Percentiles rank a stretch among this genome's conserved stretches.
These are phyloP conservation scores for Annulohypoxylon bovei DNA, from an alignment of 495 filamentous ascomycete genomes.

Conservation along the genomic window DNA sequence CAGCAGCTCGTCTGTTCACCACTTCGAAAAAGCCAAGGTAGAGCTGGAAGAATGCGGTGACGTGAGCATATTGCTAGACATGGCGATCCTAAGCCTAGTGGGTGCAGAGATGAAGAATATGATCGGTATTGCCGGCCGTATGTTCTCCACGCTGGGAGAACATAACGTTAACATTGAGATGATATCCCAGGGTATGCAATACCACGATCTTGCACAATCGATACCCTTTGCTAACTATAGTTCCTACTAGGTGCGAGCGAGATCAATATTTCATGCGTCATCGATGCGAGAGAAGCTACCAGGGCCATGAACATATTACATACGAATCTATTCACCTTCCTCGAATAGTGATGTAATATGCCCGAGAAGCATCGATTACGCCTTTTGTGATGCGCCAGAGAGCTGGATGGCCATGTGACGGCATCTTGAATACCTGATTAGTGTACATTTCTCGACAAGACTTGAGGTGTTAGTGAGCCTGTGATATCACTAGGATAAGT, in stretches of 20 bases:
- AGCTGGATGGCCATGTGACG: background rate
- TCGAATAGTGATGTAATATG: constrained; percentile 50
- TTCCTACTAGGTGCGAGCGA: constrained; percentile 89
- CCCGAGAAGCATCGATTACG: background rate
- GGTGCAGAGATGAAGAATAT: constrained; percentile 96
- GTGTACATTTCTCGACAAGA: background rate
- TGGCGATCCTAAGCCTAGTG: constrained; percentile 92
- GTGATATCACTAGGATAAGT: background rate
- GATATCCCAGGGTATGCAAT: constrained; percentile 87
- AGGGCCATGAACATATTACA: constrained; percentile 95
- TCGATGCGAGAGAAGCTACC: constrained; percentile 87
- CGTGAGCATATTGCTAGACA: constrained; percentile 83
- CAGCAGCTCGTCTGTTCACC: constrained; percentile 69
- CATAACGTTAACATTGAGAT: constrained; percentile 94
- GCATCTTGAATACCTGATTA: background rate
- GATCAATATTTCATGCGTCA: constrained; percentile 98
- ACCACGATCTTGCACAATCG: background rate
- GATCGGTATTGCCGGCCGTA: constrained; percentile 86
- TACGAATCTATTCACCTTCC: constrained; percentile 83
- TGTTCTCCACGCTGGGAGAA: constrained; percentile 90
- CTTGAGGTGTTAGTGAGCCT: background rate
- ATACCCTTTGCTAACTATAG: constrained; percentile 36
- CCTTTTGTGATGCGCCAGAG: background rate
- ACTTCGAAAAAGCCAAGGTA: constrained; percentile 71
- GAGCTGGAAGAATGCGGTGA: constrained; percentile 82